A percentile compares a stretch with the other conserved stretches of the same genome.
These are phyloP conservation scores for Streptanthus diversifolius DNA, from an alignment of 345 rosid species.

Conservation along the genomic window DNA sequence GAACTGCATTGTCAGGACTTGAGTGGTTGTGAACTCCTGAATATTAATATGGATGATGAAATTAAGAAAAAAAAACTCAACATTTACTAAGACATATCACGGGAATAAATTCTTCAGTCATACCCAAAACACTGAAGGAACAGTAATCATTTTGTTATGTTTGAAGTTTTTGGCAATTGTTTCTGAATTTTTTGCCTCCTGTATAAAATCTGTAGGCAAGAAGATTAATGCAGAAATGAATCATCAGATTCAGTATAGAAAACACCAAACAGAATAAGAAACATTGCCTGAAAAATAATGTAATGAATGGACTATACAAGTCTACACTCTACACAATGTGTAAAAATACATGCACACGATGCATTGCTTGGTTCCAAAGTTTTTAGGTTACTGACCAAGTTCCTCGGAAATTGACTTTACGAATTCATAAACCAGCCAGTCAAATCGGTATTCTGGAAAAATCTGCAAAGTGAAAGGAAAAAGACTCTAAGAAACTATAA, in stretches of 20 bases:
- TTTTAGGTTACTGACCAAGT: conserved; percentile 60
- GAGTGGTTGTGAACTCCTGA: conserved; percentile 71
- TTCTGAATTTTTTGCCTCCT: conserved; percentile 79
- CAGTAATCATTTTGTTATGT: conserved; percentile 46
- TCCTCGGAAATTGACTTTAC: conserved; percentile 57
- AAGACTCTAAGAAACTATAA: neutral
- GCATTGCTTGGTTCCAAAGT: neutral
- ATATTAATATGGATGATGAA: neutral
- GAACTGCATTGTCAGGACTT: conserved; percentile 83
- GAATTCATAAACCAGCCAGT: conserved; percentile 75
- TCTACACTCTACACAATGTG: neutral
- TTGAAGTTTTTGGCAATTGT: conserved; percentile 63
- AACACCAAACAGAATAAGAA: neutral
- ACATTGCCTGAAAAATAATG: neutral
- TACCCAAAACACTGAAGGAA: conserved; percentile 81
- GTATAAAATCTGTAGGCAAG: conserved; percentile 61
- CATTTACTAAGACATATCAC: neutral
- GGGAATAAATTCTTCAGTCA: neutral
- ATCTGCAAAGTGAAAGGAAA: conserved; percentile 45
- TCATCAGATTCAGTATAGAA: neutral
- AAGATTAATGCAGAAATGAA: neutral
- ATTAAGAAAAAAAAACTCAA: neutral
- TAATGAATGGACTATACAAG: neutral
- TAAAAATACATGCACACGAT: neutral
- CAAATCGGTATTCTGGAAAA: conserved; percentile 82